phyloP scores from a whole-genome alignment of 345 rosid genomes.

The Eucalyptus pauciflora region DNA sequence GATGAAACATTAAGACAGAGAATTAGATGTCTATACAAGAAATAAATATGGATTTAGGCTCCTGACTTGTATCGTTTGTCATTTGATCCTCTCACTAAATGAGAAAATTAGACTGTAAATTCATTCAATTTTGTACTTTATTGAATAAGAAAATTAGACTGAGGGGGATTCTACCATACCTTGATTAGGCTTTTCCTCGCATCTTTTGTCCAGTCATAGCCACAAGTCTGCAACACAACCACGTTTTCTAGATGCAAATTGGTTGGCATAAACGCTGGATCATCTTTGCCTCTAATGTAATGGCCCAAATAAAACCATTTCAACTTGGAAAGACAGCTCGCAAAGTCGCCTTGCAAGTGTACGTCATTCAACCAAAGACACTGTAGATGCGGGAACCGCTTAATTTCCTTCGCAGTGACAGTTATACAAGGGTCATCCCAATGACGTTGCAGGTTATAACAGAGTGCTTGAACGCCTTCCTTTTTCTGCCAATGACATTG shows the following conservation, averaged over 20 bases:
- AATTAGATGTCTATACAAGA: not conserved
- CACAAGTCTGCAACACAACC: fast-evolving
- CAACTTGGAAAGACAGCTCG: not conserved
- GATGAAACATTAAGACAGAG: not conserved
- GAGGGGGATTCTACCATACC: not conserved
- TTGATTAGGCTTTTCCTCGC: fast-evolving
- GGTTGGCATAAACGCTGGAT: not conserved
- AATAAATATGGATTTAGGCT: not conserved
- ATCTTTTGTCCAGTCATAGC: not conserved
- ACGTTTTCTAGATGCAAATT: not conserved
- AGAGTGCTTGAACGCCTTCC: not conserved
- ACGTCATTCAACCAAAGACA: fast-evolving
- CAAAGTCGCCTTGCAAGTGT: fast-evolving
- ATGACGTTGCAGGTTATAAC: too few species aligned
- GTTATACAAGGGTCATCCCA: not conserved
- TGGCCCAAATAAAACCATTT: not conserved
- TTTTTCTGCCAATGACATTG: not conserved
- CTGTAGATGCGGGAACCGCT: not conserved
- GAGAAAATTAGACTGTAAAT: not conserved
- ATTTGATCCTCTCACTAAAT: not conserved
- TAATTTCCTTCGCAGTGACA: not conserved
- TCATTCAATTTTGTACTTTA: not conserved
- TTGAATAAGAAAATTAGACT: not conserved
- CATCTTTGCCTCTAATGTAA: too few species aligned
- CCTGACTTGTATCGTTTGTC: fast-evolving